Evolutionary conservation across 2,329 filamentous ascomycete species (phyloP), one percentile per base, ranked within the genome.

Genomic region (Cercospora sesami): DNA sequence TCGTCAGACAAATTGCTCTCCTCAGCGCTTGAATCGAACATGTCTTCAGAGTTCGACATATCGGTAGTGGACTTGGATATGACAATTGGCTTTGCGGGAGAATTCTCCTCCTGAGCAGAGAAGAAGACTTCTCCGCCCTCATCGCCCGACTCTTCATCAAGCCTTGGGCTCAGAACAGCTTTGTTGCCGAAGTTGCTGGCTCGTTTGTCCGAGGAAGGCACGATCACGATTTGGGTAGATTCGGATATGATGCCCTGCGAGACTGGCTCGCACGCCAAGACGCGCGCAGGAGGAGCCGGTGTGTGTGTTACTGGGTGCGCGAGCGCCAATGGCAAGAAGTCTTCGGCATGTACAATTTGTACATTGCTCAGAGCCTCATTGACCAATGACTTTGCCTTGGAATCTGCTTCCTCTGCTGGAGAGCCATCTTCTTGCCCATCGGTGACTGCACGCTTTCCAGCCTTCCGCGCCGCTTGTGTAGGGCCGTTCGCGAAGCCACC

Each of bases 231-330:
- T 75, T 91, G 93, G 16, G 94, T 99, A 12, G 83, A 86, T 0
- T 92, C 85, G 8, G 89, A 86, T 58, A 99, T 78, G 5, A 95
- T 79, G 8, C 95, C 95, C 79, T 99, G 95, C 5, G 92, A 89
- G 16, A 98, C 93, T 8, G 95, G 95, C 78, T 99, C 95, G 78
- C 94, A 98, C n/a, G 96, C 88, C 59, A 92, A 89, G 69, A 98
- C 91, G 80, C 91, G 93, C 51, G 92, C 95, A 0, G 94, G 93
- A 51, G 92, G 92, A 14, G 93, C 87, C 26, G 92, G 89, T 18
- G 91, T 87, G 79, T 97, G 93, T 8, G 93, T 96, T 71, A 96
- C 90, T 12, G 93, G 91, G 79, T 97, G 93, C 2, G 93, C 81
- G n/a, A 89, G 87, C 8, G 91, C 88, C 30, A 98, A 83, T 12